Base-by-base conservation (phyloP, 192 early-diverging fungal species). In the Coemansia reversa region DNA sequence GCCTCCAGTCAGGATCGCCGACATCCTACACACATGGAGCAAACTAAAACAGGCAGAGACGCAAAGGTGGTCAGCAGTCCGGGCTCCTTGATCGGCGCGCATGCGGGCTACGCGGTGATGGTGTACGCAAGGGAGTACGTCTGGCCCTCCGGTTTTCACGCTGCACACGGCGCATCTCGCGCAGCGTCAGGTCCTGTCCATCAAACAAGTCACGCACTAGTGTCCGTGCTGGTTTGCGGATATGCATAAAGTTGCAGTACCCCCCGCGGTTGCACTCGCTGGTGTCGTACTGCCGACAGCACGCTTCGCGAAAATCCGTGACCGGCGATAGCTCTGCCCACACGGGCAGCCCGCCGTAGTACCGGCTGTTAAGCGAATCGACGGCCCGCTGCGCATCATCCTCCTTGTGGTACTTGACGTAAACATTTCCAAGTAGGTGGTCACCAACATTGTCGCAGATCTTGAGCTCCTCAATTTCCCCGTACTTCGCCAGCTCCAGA, bases 161-260 rank as follows among this genome's bases (percentile, higher is more conserved):
- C 68, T 80, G 72, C 9, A 80, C 68, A n/a, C 72, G 69, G n/a
- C 78, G 73, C 72, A 81, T 81, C 69, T 75, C 72, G 27, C 67
- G 67, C 12, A 82, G 7, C 2, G 79, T 82, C 50, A 82, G 68
- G 2, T 77, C 77, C 67, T 99, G 97, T 49, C 89, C 89, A 19
- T 89, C 92, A 63, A 84, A 89, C 27, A 99, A 76, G n/a, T 93
- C 92, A 66, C 89, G 83, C 62, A 86, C 85, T 55, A 99, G 72
- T 48, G 80, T 68, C 51, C 89, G 82, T n/a, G 89, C 85, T 6
- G 94, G 92, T 53, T 88, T 85, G 62, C 94, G 93, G 45, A 99
- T 83, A 82, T 99, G 97, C 97, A 99, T 98, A 84, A 99, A 99
- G 81, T 98, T 99, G 83, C 97, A 99, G 65, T 95, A 89, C 7